Percentiles rank a stretch among this genome's conserved stretches.
Conservation (phyloP, 768 basidiomycete species). For the Boletus rubescentipes region DNA sequence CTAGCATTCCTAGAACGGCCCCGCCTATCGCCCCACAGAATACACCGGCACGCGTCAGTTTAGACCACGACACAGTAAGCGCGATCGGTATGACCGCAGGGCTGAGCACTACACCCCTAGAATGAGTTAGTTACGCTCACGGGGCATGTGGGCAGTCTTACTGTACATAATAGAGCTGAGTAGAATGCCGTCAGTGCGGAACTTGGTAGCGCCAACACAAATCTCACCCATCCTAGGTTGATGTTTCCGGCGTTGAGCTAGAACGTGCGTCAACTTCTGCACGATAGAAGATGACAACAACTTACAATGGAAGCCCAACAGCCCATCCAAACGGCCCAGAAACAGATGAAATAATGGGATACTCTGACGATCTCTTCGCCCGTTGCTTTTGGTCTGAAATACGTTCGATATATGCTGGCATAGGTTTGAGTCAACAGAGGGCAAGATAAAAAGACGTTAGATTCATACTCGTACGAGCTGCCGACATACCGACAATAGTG, state of each 20-base stretch:
- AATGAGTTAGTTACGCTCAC: neutral
- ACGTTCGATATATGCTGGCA: slow-evolving; percentile 38
- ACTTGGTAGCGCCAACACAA: neutral
- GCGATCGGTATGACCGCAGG: slow-evolving; percentile 52
- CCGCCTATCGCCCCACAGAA: slow-evolving; percentile 42
- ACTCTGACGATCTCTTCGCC: slow-evolving; percentile 41
- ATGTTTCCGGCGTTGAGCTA: slow-evolving; percentile 46
- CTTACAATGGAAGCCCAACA: slow-evolving; percentile 41
- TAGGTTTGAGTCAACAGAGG: neutral
- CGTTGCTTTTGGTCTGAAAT: slow-evolving; percentile 37
- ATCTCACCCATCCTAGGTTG: slow-evolving; percentile 46
- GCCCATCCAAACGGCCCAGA: slow-evolving; percentile 46
- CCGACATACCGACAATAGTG: neutral
- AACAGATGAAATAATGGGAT: slow-evolving; percentile 41
- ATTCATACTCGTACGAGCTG: slow-evolving; percentile 46
- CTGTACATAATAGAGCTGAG: slow-evolving; percentile 47
- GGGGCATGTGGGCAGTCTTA: slow-evolving; percentile 9
- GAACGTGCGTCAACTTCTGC: neutral
- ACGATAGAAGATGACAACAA: neutral
- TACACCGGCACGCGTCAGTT: slow-evolving; percentile 41
- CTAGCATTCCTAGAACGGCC: slow-evolving; percentile 42
- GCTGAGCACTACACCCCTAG: slow-evolving; percentile 48
- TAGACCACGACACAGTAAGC: slow-evolving; percentile 47
- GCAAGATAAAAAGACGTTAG: neutral
- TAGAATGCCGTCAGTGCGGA: slow-evolving; percentile 1